Evolutionary conservation across 768 basidiomycete species (phyloP).

Genomic region (Boletus rufocinnamomeus): DNA sequence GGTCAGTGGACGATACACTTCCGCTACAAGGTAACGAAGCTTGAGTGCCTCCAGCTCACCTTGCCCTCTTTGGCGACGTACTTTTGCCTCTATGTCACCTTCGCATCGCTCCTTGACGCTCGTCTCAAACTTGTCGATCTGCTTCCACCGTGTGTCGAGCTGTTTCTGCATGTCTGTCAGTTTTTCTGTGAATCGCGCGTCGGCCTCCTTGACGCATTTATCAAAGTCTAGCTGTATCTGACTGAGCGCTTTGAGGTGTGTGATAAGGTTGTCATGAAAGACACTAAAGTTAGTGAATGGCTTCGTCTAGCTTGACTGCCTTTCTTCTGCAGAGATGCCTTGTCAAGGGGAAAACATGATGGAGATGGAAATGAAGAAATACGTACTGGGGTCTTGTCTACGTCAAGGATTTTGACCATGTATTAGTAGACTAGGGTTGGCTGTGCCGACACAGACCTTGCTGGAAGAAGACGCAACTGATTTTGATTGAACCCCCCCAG

Average conservation of each 20-base stretch:
- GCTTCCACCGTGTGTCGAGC: too few species aligned
- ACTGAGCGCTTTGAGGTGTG: conserved; percentile 79
- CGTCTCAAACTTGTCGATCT: too few species aligned
- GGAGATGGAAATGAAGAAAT: not conserved
- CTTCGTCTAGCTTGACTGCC: conserved; percentile 75
- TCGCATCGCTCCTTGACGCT: too few species aligned
- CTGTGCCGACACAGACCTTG: too few species aligned
- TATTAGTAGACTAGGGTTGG: conserved; percentile 98
- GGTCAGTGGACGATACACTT: not conserved
- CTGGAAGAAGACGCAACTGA: too few species aligned
- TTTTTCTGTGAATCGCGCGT: conserved; percentile 70
- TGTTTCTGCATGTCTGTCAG: conserved; percentile 81
- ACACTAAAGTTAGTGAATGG: conserved; percentile 92
- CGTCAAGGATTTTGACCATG: conserved; percentile 89
- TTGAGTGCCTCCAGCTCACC: conserved; percentile 86
- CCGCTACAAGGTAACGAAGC: conserved; percentile 45
- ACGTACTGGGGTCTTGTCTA: conserved; percentile 81
- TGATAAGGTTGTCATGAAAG: conserved; percentile 93
- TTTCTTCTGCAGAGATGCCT: conserved; percentile 56
- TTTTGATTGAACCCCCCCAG: too few species aligned
- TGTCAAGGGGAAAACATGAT: not conserved
- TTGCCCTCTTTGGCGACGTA: too few species aligned
- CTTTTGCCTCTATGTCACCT: too few species aligned
- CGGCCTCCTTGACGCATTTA: conserved; percentile 77
- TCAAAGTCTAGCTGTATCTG: conserved; percentile 89